A percentile compares a stretch with the other conserved stretches of the same genome.
Evolutionary conservation across 2,329 filamentous ascomycete genomes (phyloP).

Genomic region (Sclerotinia spermophila): DNA sequence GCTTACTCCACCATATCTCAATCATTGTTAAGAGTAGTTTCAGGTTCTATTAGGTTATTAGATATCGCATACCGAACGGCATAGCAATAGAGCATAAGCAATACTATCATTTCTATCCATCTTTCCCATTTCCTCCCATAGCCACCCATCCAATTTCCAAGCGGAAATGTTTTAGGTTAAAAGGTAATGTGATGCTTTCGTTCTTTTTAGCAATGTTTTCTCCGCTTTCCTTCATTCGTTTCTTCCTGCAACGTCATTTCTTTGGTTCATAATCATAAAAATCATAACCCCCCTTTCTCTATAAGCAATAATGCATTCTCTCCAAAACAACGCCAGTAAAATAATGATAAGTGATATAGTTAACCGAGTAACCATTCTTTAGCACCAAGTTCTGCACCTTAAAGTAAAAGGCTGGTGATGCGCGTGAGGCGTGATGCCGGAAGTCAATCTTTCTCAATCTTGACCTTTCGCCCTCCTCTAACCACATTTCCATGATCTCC

Average conservation of each 20-base stretch:
- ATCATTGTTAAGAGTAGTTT: not conserved
- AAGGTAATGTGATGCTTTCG: not conserved
- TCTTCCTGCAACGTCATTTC: not conserved
- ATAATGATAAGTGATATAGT: not conserved
- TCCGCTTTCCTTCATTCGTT: not conserved
- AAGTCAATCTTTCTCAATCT: conserved; percentile 27
- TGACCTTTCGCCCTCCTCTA: conserved; percentile 36
- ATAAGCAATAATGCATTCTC: conserved; percentile 1
- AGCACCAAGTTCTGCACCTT: not conserved
- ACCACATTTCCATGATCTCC: conserved; percentile 34
- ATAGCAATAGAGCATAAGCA: conserved; percentile 18
- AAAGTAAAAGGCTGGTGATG: not conserved
- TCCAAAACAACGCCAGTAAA: not conserved
- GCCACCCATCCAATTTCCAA: conserved; percentile 16
- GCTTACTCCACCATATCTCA: not conserved
- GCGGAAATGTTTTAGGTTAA: not conserved
- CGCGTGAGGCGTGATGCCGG: not conserved
- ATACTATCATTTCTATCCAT: conserved; percentile 13
- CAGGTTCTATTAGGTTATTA: conserved; percentile 17
- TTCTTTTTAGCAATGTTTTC: conserved; percentile 1
- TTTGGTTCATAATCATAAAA: conserved; percentile 10
- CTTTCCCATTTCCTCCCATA: conserved; percentile 4
- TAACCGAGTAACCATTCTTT: not conserved
- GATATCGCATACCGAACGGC: conserved; percentile 2
- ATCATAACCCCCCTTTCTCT: not conserved